Conservation (phyloP, 2,329 filamentous ascomycete genomes). For the Pseudogymnoascus sp. region DNA sequence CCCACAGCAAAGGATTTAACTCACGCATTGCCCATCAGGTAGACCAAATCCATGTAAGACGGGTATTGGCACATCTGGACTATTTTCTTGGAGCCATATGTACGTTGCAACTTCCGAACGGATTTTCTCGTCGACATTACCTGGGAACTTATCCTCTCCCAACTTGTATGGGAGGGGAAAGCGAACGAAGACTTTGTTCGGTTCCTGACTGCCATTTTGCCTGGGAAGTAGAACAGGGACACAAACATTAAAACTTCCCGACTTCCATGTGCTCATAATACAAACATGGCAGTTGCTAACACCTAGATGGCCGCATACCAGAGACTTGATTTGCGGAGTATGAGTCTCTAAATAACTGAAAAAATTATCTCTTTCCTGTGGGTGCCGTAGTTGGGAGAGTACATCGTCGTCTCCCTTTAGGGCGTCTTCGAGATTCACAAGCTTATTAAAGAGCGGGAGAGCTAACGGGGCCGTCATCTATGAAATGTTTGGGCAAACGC, state of each 20-base stretch:
- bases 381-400: neutral
- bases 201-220: no score
- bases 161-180: constrained; percentile 31
- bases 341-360: neutral
- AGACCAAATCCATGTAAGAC: constrained; percentile 20
- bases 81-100: constrained; percentile 32
- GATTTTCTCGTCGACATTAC: constrained; percentile 38
- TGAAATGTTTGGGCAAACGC: neutral
- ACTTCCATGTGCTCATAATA: constrained; percentile 23
- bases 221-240: no score
- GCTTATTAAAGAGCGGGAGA: constrained; percentile 11
- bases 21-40: neutral
- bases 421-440: constrained; percentile 8
- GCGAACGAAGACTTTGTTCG: constrained; percentile 15
- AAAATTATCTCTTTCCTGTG: neutral
- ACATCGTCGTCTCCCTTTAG: constrained; percentile 13
- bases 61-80: constrained; percentile 30
- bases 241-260: constrained; percentile 32
- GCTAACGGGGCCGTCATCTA: neutral
- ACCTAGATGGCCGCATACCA: constrained; percentile 9
- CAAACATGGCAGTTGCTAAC: constrained; percentile 14
- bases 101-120: constrained; percentile 33
- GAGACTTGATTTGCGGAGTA: neutral
- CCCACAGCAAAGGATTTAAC: neutral
- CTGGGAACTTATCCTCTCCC: constrained; percentile 31